A percentile compares a stretch with the other conserved stretches of the same genome.
phyloP scores from a whole-genome alignment of 352 stramenopile species.

The Saprolegnia parasitica region DNA sequence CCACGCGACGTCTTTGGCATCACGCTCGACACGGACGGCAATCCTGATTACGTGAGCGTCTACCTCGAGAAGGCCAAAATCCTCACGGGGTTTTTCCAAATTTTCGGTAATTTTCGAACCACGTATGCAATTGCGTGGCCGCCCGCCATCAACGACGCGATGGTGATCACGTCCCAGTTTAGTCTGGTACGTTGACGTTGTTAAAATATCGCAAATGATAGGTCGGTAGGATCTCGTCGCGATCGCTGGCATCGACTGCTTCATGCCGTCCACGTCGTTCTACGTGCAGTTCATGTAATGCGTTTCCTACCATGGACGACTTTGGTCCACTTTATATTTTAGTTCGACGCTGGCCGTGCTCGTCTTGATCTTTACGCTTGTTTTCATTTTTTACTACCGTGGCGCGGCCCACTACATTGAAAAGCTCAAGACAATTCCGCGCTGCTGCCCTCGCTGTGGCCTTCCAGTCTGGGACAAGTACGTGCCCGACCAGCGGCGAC shows the following conservation, averaged over 20 bases:
- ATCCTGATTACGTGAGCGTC: slow-evolving; percentile 35
- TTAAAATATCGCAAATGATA: background rate
- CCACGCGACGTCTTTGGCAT: slow-evolving; percentile 51
- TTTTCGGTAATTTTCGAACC: slow-evolving; percentile 70
- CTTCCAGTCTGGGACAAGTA: slow-evolving; percentile 40
- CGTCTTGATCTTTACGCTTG: slow-evolving; percentile 39
- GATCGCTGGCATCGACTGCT: slow-evolving; percentile 63
- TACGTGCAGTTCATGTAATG: slow-evolving; percentile 77
- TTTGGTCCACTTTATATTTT: background rate
- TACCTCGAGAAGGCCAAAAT: slow-evolving; percentile 67
- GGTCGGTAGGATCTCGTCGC: slow-evolving; percentile 50
- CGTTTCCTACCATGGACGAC: slow-evolving; percentile 22
- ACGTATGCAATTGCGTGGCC: slow-evolving; percentile 67
- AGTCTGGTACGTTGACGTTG: slow-evolving; percentile 46
- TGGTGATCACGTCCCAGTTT: slow-evolving; percentile 62
- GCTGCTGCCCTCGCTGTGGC: slow-evolving; percentile 56
- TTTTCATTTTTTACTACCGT: slow-evolving; percentile 59
- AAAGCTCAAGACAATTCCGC: slow-evolving; percentile 59
- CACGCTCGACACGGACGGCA: slow-evolving; percentile 41
- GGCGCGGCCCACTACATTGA: slow-evolving; percentile 54
- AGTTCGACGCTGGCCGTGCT: slow-evolving; percentile 31
- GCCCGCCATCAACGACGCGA: slow-evolving; percentile 45
- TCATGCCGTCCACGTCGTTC: slow-evolving; percentile 53
- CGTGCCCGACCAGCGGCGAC: background rate
- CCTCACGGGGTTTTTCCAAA: slow-evolving; percentile 74